Conservation (phyloP, 345 rosid species). For the Gossypium herbaceum region DNA sequence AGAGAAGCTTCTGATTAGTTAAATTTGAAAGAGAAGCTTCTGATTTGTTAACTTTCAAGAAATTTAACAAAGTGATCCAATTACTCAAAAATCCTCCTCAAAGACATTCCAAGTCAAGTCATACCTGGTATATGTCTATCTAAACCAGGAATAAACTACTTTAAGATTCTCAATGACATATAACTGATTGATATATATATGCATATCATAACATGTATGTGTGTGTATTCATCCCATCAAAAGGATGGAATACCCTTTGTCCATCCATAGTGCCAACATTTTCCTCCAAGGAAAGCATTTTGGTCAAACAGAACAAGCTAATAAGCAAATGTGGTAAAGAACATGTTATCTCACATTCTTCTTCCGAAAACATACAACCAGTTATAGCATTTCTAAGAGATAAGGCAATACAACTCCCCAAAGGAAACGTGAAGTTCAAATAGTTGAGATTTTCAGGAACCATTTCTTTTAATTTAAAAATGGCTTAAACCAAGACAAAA, state of each 20-base stretch:
- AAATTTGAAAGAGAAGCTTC: background rate
- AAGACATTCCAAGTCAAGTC: background rate
- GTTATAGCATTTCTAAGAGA: background rate
- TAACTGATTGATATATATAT: background rate
- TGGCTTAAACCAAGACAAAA: background rate
- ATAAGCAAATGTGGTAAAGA: background rate
- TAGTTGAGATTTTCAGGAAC: background rate
- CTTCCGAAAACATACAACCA: background rate
- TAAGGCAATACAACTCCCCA: background rate
- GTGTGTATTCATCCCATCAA: background rate
- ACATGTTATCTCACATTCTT: background rate
- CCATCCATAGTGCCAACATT: background rate
- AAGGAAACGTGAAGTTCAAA: background rate
- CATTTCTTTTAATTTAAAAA: background rate
- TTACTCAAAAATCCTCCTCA: background rate
- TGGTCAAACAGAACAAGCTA: background rate
- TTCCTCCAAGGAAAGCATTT: constrained; percentile 1
- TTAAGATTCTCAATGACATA: constrained; percentile 1
- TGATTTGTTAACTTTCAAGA: background rate
- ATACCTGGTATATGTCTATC: background rate
- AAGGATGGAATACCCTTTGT: background rate
- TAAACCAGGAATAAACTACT: background rate
- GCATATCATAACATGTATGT: no score
- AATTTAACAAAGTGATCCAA: background rate
- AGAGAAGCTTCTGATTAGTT: background rate